Conservation (phyloP, 2,329 filamentous ascomycete species). For the Diplodia scrobiculata region DNA sequence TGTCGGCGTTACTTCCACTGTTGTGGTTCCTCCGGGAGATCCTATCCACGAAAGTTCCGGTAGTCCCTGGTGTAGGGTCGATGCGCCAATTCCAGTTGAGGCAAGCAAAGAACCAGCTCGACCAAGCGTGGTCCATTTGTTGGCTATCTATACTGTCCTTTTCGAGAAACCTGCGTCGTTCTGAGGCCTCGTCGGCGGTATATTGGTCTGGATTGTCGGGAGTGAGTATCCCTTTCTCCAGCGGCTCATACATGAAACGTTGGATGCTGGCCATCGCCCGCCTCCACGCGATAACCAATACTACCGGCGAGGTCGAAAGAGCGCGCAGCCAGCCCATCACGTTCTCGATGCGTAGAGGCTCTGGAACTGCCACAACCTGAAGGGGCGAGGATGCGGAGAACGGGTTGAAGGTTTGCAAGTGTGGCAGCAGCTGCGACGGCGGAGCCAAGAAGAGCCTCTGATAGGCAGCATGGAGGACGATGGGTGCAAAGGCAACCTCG, state of each 20-base stretch:
- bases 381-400: constrained; percentile 17
- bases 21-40: not conserved
- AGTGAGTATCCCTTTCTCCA: constrained; percentile 23
- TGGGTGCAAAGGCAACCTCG: constrained; percentile 23
- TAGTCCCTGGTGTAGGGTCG: not conserved
- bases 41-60: not conserved
- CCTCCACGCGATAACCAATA: constrained; percentile 25
- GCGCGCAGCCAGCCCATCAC: constrained; percentile 33
- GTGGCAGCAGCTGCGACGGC: constrained; percentile 14
- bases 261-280: constrained; percentile 22
- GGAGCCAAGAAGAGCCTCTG: constrained; percentile 23
- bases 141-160: constrained; percentile 28
- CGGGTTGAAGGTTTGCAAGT: constrained; percentile 12
- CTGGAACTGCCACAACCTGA: not conserved
- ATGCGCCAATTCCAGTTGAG: constrained; percentile 37
- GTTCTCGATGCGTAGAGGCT: constrained; percentile 36
- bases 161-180: constrained; percentile 36
- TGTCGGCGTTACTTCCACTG: not conserved
- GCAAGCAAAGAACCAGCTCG: constrained; percentile 35
- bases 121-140: constrained; percentile 34
- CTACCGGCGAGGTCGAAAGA: constrained; percentile 1
- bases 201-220: constrained; percentile 29
- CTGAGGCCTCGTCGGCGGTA: constrained; percentile 38
- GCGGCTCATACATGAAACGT: constrained; percentile 27
- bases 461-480: constrained; percentile 26